These are phyloP conservation scores for Rusavskia elegans DNA, from an alignment of 495 filamentous ascomycete species.

Conservation along the genomic window DNA sequence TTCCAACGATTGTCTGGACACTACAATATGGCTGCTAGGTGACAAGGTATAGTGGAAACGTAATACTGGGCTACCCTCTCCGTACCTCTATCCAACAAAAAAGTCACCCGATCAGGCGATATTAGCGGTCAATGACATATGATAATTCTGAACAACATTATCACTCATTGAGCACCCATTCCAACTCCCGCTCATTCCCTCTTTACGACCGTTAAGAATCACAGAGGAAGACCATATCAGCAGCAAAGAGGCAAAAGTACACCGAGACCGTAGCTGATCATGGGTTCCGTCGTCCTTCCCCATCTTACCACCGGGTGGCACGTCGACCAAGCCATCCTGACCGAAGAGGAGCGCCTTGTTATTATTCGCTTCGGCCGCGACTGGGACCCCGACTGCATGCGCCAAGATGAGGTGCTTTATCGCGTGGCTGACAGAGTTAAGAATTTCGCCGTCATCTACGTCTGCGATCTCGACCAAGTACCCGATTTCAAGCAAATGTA, in stretches of 20 bases:
- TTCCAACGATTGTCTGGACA: too few species aligned
- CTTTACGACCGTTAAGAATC: too few species aligned
- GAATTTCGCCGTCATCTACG: conserved; percentile 88
- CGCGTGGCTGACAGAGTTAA: conserved; percentile 72
- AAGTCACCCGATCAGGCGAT: too few species aligned
- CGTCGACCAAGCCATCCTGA: conserved; percentile 81
- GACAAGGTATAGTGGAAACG: too few species aligned
- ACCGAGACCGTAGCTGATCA: conserved; percentile 18
- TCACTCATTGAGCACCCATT: too few species aligned
- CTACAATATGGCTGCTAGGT: too few species aligned
- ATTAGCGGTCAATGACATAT: too few species aligned
- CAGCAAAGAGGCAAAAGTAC: not conserved
- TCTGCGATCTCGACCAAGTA: conserved; percentile 91
- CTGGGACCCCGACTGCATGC: conserved; percentile 65
- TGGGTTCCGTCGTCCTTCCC: conserved; percentile 87
- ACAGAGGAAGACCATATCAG: too few species aligned
- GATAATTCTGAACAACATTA: too few species aligned
- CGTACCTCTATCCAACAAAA: too few species aligned
- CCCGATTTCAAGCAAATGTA: conserved; percentile 94
- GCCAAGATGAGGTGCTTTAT: conserved; percentile 87
- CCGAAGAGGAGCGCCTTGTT: conserved; percentile 90
- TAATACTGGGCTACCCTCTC: too few species aligned
- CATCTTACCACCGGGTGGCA: conserved; percentile 92
- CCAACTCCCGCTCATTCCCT: too few species aligned
- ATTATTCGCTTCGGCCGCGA: conserved; percentile 86